phyloP scores from a whole-genome alignment of 148 eudicot species.

The Rhododendron ferrugineum region DNA sequence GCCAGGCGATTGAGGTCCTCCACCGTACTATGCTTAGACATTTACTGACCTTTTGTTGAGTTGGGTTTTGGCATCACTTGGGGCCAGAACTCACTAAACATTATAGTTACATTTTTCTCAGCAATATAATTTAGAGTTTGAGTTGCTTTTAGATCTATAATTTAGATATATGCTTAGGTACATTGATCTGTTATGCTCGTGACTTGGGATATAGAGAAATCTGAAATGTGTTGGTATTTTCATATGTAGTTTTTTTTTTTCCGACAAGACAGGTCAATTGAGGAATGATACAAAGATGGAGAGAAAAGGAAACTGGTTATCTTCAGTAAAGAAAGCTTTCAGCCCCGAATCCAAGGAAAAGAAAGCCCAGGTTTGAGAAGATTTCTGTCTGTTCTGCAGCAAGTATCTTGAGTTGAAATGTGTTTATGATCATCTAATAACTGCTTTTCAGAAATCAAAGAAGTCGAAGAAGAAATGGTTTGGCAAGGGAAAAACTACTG shows the following conservation, averaged over 20 bases:
- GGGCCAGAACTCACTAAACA: background rate
- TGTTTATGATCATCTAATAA: background rate
- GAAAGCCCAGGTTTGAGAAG: slow-evolving; percentile 41
- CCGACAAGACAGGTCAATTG: slow-evolving; percentile 12
- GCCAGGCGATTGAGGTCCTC: background rate
- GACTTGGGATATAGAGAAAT: background rate
- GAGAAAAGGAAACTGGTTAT: slow-evolving; percentile 78
- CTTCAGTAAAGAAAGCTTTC: slow-evolving; percentile 73
- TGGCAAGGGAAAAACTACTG: slow-evolving; percentile 38
- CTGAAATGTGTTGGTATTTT: background rate
- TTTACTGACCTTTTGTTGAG: background rate
- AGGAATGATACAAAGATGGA: slow-evolving; percentile 51
- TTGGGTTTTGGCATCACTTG: slow-evolving; percentile 1
- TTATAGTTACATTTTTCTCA: background rate
- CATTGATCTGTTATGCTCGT: background rate
- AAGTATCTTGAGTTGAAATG: background rate
- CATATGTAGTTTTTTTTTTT: slow-evolving; percentile 1
- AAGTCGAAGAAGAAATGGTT: slow-evolving; percentile 55
- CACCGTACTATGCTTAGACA: background rate
- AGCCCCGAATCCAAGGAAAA: slow-evolving; percentile 50
- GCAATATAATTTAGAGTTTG: background rate
- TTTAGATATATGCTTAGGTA: background rate
- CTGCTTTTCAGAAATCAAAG: slow-evolving; percentile 35
- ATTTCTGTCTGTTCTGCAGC: background rate
- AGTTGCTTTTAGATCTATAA: background rate